phyloP scores from a whole-genome alignment of 176 grass and related monocot genomes.

The Paspalum vaginatum region DNA sequence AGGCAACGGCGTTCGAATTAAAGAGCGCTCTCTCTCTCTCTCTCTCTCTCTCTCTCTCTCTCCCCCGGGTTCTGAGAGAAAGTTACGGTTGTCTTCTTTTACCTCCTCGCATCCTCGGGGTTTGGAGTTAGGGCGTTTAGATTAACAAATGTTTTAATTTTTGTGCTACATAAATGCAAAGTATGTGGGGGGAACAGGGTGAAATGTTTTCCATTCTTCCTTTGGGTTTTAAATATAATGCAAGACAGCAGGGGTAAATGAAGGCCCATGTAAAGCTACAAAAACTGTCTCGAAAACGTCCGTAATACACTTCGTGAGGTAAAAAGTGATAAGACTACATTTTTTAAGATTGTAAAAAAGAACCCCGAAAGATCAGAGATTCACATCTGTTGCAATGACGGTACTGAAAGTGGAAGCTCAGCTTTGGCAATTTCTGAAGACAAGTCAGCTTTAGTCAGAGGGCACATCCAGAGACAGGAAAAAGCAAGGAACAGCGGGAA shows the following conservation, averaged over 20 bases:
- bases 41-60: slow-evolving; percentile 11
- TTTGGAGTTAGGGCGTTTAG: slow-evolving; percentile 23
- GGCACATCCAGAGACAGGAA: neutral
- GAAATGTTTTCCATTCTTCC: neutral
- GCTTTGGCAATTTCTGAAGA: slow-evolving; percentile 27
- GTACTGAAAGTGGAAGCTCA: slow-evolving; percentile 24
- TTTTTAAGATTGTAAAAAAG: neutral
- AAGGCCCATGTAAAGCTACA: neutral
- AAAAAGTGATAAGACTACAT: no score
- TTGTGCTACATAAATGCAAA: no score
- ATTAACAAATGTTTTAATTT: neutral
- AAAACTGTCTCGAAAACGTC: neutral
- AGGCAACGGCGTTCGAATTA: slow-evolving; percentile 84
- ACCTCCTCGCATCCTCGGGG: slow-evolving; percentile 35
- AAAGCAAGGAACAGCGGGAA: neutral
- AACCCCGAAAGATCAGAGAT: neutral
- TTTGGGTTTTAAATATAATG: neutral
- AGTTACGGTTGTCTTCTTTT: slow-evolving; percentile 31
- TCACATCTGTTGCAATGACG: neutral
- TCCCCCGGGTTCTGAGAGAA: slow-evolving; percentile 37
- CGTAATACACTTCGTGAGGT: no score
- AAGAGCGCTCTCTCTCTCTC: slow-evolving; percentile 54
- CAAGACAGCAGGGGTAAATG: neutral
- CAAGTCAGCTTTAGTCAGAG: slow-evolving; percentile 40
- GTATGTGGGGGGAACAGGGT: neutral